Evolutionary conservation across 768 basidiomycete genomes (phyloP).

Genomic region (Serendipita sp.): DNA sequence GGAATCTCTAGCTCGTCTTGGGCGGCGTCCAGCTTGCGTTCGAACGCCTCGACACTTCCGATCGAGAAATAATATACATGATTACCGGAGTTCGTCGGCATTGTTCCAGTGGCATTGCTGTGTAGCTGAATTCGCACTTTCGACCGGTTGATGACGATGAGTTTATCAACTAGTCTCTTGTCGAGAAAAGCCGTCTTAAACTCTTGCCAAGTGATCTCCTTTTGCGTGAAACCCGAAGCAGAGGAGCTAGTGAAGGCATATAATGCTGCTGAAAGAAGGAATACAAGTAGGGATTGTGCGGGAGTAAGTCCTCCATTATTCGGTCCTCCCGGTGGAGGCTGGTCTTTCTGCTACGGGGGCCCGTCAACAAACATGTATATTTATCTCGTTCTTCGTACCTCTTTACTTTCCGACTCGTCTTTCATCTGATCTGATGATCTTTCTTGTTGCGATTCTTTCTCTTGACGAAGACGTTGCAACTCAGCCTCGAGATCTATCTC

Average conservation of each 20-base stretch:
- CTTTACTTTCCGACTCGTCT: not conserved
- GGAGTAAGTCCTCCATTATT: not conserved
- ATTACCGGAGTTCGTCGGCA: slow-evolving; percentile 40
- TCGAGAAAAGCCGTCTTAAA: slow-evolving; percentile 95
- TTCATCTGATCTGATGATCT: not conserved
- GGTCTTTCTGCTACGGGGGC: not conserved
- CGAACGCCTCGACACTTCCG: slow-evolving; percentile 92
- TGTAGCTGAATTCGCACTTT: slow-evolving; percentile 87
- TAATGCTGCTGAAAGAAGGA: slow-evolving; percentile 31
- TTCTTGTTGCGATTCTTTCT: not conserved
- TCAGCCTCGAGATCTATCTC: no score
- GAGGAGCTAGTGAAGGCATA: slow-evolving; percentile 37
- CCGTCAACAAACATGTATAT: not conserved
- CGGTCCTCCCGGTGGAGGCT: not conserved
- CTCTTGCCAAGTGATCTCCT: slow-evolving; percentile 99
- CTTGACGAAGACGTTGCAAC: not conserved
- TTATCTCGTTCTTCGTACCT: not conserved
- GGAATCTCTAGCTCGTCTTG: slow-evolving; percentile 88
- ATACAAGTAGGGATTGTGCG: not conserved
- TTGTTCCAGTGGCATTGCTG: slow-evolving; percentile 66
- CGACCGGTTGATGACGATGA: slow-evolving; percentile 78
- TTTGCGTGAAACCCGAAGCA: slow-evolving; percentile 30
- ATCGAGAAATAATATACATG: slow-evolving; percentile 89
- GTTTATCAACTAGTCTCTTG: slow-evolving; percentile 87
- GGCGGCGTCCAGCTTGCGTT: slow-evolving; percentile 85